These are phyloP conservation scores for Dothistroma septosporum DNA, from an alignment of 2,329 filamentous ascomycete genomes.

Conservation along the genomic window DNA sequence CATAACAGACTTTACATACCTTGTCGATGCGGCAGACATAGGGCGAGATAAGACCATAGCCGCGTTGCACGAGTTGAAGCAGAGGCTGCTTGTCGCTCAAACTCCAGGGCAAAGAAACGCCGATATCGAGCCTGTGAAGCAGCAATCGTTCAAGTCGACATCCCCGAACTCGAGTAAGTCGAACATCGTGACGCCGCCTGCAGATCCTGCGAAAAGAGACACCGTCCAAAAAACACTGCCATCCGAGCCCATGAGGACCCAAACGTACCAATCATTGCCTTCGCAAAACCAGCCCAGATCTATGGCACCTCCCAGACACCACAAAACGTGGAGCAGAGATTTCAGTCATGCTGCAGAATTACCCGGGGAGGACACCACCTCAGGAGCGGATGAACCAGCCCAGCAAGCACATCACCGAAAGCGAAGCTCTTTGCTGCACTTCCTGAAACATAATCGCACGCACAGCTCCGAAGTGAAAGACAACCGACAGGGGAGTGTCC, in stretches of 20 bases:
- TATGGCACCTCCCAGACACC: slow-evolving; percentile 7
- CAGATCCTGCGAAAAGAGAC: background rate
- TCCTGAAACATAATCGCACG: slow-evolving; percentile 25
- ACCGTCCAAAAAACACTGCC: background rate
- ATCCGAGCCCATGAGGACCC: slow-evolving; percentile 6
- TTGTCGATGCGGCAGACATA: slow-evolving; percentile 32
- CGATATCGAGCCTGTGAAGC: background rate
- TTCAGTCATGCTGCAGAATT: slow-evolving; percentile 19
- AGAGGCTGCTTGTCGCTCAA: slow-evolving; percentile 24
- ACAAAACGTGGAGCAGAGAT: slow-evolving; percentile 23
- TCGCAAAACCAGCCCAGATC: slow-evolving; percentile 5
- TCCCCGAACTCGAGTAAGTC: slow-evolving; percentile 18
- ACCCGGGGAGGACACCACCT: slow-evolving; percentile 25
- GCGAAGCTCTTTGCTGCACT: slow-evolving; percentile 28
- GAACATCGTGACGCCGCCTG: slow-evolving; percentile 4
- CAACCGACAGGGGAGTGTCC: background rate
- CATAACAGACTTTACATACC: slow-evolving; percentile 27
- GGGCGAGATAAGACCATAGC: slow-evolving; percentile 31
- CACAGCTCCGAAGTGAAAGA: slow-evolving; percentile 20
- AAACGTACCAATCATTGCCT: slow-evolving; percentile 6
- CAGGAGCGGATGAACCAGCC: slow-evolving; percentile 26
- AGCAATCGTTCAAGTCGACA: background rate
- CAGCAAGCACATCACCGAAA: slow-evolving; percentile 18
- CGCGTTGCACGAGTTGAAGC: slow-evolving; percentile 29
- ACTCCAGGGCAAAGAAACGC: background rate